Evolutionary conservation across 257 asterid genomes (phyloP).

Genomic region (Striga asiatica): DNA sequence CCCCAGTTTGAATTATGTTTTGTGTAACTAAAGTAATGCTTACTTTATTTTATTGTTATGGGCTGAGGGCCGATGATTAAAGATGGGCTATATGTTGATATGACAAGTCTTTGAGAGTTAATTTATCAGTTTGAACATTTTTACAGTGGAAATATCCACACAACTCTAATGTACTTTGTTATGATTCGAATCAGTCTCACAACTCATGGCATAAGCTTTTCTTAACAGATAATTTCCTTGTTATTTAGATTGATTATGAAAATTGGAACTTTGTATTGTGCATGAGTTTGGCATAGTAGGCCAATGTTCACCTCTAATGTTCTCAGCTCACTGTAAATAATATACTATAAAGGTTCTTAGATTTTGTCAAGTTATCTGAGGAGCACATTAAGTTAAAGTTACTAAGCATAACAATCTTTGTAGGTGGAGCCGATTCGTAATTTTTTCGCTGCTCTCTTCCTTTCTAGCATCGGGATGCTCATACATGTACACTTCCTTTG

Average conservation of each 20-base stretch:
- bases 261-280: background rate
- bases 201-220: background rate
- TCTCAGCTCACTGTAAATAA: background rate
- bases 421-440: conserved; percentile 98
- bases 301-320: background rate
- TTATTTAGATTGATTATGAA: background rate
- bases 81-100: background rate
- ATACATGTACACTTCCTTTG: conserved; percentile 91
- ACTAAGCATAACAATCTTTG: conserved; percentile 17
- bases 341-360: background rate
- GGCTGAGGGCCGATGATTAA: background rate
- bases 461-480: conserved; percentile 94
- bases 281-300: background rate
- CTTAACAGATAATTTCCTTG: background rate
- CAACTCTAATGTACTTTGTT: background rate
- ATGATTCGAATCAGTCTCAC: background rate
- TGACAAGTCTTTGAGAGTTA: conserved; percentile 1
- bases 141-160: background rate
- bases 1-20: no score
- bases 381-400: background rate
- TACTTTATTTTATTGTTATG: background rate
- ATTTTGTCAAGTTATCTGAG: background rate
- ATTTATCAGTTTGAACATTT: background rate
- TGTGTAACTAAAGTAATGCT: background rate
- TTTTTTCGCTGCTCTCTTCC: conserved; percentile 93